Percentiles rank a stretch among this genome's conserved stretches.
Conservation (phyloP, 257 asterid species). For the Capsicum rhomboideum region DNA sequence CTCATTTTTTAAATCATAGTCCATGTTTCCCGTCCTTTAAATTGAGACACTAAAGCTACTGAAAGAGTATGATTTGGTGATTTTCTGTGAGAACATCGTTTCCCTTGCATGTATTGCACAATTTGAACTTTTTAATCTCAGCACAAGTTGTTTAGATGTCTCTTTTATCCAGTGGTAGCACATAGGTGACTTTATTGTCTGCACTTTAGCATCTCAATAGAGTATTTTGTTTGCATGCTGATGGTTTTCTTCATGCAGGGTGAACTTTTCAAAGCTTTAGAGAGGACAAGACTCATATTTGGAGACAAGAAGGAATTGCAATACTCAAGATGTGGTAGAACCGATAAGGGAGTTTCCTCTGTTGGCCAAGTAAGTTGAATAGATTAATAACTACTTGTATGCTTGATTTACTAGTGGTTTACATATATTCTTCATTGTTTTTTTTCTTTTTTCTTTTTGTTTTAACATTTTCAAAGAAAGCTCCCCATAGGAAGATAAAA, state of each 20-base stretch:
- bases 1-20: background rate
- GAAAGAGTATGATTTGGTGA: background rate
- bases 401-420: background rate
- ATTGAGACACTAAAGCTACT: background rate
- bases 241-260: conserved; percentile 39
- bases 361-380: conserved; percentile 77
- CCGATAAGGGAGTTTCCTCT: conserved; percentile 98
- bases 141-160: background rate
- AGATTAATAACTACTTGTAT: conserved; percentile 1
- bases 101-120: conserved; percentile 5
- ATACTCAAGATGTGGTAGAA: conserved; percentile 96
- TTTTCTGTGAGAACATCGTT: background rate
- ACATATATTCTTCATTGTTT: conserved; percentile 3
- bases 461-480: background rate
- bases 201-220: background rate
- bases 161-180: background rate
- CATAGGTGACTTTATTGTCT: background rate
- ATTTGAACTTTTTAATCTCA: background rate
- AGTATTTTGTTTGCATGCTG: background rate
- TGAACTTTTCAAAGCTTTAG: conserved; percentile 80
- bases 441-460: background rate
- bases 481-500: background rate
- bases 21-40: background rate
- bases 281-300: conserved; percentile 64
- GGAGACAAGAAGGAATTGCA: conserved; percentile 75